phyloP scores from a whole-genome alignment of 176 grass and related monocot species.

The Eragrostis nindensis region DNA sequence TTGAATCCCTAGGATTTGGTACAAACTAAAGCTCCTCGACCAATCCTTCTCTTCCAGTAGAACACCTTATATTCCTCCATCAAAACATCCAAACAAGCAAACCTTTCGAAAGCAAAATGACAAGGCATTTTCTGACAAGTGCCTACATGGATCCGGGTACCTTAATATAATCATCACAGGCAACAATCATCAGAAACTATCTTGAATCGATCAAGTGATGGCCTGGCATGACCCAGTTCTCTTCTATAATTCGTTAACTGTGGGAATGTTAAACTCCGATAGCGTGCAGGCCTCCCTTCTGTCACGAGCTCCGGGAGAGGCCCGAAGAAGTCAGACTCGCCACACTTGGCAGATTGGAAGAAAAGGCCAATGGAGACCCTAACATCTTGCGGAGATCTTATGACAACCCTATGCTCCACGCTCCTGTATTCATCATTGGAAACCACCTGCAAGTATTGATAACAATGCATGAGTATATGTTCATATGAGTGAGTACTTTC shows the following conservation, averaged over 20 bases:
- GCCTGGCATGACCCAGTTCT: slow-evolving; percentile 14
- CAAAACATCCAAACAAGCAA: no score
- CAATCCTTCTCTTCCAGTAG: no score
- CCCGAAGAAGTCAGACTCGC: slow-evolving; percentile 19
- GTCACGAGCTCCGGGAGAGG: slow-evolving; percentile 46
- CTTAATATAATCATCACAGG: neutral
- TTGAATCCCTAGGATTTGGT: no score
- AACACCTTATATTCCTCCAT: no score
- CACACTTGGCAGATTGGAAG: slow-evolving; percentile 41
- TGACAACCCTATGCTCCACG: slow-evolving; percentile 47
- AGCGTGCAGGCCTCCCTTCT: slow-evolving; percentile 23
- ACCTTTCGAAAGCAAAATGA: no score
- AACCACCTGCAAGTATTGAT: slow-evolving; percentile 34
- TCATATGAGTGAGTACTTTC: neutral
- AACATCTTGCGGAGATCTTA: slow-evolving; percentile 44
- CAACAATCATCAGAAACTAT: neutral
- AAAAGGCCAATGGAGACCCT: slow-evolving; percentile 51
- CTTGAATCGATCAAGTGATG: slow-evolving; percentile 32
- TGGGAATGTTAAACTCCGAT: slow-evolving; percentile 38
- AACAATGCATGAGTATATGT: no score
- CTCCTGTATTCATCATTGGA: slow-evolving; percentile 53
- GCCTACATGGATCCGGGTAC: neutral
- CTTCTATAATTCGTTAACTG: slow-evolving; percentile 38
- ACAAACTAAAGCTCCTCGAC: no score
- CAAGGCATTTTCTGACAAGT: neutral